phyloP scores from a whole-genome alignment of 495 filamentous ascomycete genomes.

The Glutinoglossum americanum region DNA sequence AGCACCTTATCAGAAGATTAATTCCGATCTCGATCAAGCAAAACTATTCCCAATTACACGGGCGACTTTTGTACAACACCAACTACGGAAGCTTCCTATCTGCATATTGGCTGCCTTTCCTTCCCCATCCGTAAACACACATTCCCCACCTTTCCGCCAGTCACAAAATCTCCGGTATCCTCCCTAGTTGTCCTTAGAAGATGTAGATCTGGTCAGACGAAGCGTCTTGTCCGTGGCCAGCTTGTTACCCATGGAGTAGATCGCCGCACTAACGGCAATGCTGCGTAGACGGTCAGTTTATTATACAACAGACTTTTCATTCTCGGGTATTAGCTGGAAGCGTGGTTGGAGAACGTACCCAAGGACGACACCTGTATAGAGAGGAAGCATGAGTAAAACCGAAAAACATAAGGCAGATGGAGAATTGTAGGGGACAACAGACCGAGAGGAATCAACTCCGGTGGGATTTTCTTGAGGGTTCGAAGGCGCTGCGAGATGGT shows the following conservation, averaged over 20 bases:
- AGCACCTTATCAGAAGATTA: background rate
- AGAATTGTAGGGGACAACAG: slow-evolving; percentile 14
- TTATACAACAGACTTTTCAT: background rate
- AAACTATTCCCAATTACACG: background rate
- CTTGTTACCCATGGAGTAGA: slow-evolving; percentile 64
- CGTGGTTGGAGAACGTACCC: slow-evolving; percentile 23
- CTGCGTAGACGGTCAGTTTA: slow-evolving; percentile 22
- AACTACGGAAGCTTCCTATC: background rate
- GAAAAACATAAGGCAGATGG: slow-evolving; percentile 7
- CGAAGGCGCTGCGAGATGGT: slow-evolving; percentile 93
- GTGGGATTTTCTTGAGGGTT: slow-evolving; percentile 64
- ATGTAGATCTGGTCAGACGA: slow-evolving; percentile 37
- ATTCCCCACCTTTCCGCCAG: too few species aligned
- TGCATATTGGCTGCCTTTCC: too few species aligned
- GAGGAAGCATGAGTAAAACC: background rate
- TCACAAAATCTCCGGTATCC: background rate
- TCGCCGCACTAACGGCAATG: slow-evolving; percentile 45
- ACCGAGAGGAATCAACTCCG: slow-evolving; percentile 92
- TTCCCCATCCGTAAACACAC: too few species aligned
- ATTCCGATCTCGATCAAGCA: background rate
- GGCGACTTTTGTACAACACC: background rate
- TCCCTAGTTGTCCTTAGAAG: background rate
- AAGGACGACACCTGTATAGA: slow-evolving; percentile 54
- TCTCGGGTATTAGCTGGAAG: background rate
- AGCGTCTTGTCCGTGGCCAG: slow-evolving; percentile 78